Percentiles rank a stretch among this genome's conserved stretches.
Evolutionary conservation across 2,329 filamentous ascomycete genomes (phyloP).

Genomic region (Fusarium subtropicale): DNA sequence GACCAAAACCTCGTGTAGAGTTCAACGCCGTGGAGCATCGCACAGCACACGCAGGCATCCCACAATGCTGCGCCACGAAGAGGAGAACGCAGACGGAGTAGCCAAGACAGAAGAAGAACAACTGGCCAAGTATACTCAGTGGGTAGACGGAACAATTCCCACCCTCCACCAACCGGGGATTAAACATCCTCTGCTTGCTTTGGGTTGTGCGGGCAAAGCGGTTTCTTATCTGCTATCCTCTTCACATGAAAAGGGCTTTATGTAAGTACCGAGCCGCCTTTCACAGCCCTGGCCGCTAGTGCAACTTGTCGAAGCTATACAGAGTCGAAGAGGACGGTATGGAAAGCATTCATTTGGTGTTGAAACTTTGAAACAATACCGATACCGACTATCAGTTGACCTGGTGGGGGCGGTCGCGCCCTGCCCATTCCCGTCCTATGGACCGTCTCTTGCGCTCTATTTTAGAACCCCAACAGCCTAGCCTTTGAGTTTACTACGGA

Average conservation of each 20-base stretch:
- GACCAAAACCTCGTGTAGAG: conserved; percentile 41
- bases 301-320: conserved; percentile 18
- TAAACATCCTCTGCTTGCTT: conserved; percentile 16
- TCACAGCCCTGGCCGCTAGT: not conserved
- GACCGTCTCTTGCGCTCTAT: not conserved
- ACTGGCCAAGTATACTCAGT: conserved; percentile 14
- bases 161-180: conserved; percentile 29
- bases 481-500: conserved; percentile 7
- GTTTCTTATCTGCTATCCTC: conserved; percentile 6
- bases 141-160: conserved; percentile 26
- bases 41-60: conserved; percentile 33
- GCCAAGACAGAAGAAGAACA: not conserved
- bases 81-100: not conserved
- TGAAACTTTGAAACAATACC: conserved; percentile 24
- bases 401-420: conserved; percentile 4
- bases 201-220: not conserved
- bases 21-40: conserved; percentile 36
- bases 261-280: not conserved
- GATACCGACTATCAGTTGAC: not conserved
- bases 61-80: conserved; percentile 28
- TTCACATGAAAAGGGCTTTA: not conserved
- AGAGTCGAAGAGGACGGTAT: not conserved
- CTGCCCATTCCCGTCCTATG: not conserved
- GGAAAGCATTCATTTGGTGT: conserved; percentile 6
- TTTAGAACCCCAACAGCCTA: conserved; percentile 16